Base-by-base conservation (phyloP, 148 eudicot species). In the Rhododendron williamsianum region DNA sequence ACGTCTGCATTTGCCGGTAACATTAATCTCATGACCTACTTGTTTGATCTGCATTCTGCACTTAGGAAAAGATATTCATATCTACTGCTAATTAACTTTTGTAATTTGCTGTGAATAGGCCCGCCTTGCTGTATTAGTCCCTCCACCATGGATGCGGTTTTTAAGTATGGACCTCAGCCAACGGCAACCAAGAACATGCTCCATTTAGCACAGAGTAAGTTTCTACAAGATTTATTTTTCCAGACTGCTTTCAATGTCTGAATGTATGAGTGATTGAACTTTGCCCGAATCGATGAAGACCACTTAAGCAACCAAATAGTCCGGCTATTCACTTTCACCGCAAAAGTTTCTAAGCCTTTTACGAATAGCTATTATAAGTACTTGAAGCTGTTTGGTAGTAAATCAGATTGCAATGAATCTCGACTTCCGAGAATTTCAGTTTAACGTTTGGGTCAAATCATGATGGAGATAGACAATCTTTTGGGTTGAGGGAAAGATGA, bases 141-240 rank as follows among this genome's bases (percentile, higher is more conserved):
- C 52, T 89, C 96, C 25, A 88, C 73, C 38, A 88, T 89, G 74
- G 86, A 88, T 25, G 56, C 69, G 30, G 86, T 91, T 88, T 87
- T 89, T 16, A 85, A 87, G 36, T 90, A 89, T 81, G 93, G 91
- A 86, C 93, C 96, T 85, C 93, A 93, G 82, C 87, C 96, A 23
- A 94, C 96, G n/a, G 84, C 98, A 19, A 93, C 94, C 71, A 94
- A 91, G 87, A 94, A 94, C 91, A 89, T 94, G 93, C 89, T 94
- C 85, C 98, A 94, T 89, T 76, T 94, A 77, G 91, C 95, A 45
- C 98, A 94, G 83, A 92, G 98, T 94, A 93, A 74, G 98, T 83
- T 76, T 76, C 79, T 9, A 4, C 2, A 76, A 43, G 30, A 76
- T 76, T 38, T 18, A 74, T 74, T 36, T 16, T 74, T 23, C 46